A percentile compares a stretch with the other conserved stretches of the same genome.
Evolutionary conservation across 2,329 filamentous ascomycete species (phyloP).

Genomic region (Arthrobotrys iridis): DNA sequence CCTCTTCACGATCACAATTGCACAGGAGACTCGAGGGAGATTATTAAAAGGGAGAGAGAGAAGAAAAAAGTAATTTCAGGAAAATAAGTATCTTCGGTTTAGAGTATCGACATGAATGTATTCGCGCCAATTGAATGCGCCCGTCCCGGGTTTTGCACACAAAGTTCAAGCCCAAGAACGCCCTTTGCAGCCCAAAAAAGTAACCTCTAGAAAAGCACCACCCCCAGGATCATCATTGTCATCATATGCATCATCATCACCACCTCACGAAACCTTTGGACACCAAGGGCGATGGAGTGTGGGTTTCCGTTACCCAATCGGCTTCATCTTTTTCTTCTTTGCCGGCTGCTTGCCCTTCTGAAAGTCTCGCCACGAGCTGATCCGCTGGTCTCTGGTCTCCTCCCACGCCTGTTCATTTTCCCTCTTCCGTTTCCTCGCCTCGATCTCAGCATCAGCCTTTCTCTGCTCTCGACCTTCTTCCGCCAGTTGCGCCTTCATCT

Average conservation of each 20-base stretch:
- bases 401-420: slow-evolving; percentile 97
- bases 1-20: slow-evolving; percentile 6
- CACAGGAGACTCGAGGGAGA: slow-evolving; percentile 16
- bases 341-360: slow-evolving; percentile 74
- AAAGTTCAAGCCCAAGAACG: slow-evolving; percentile 35
- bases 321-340: slow-evolving; percentile 68
- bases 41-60: too few relatives aligned
- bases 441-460: slow-evolving; percentile 84
- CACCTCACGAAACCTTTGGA: background rate
- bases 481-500: slow-evolving; percentile 93
- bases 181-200: slow-evolving; percentile 17
- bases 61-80: slow-evolving; percentile 22
- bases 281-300: too few relatives aligned
- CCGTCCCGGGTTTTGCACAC: too few relatives aligned
- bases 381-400: slow-evolving; percentile 86
- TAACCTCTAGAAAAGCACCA: slow-evolving; percentile 35
- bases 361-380: slow-evolving; percentile 93
- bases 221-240: too few relatives aligned
- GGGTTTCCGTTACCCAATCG: slow-evolving; percentile 65
- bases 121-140: slow-evolving; percentile 5
- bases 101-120: background rate
- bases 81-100: background rate
- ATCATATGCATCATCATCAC: too few relatives aligned
- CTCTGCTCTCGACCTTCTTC: slow-evolving; percentile 92
- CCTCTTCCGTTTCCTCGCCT: slow-evolving; percentile 82